Conservation (phyloP, 148 eudicot species). For the Rhododendron molle region DNA sequence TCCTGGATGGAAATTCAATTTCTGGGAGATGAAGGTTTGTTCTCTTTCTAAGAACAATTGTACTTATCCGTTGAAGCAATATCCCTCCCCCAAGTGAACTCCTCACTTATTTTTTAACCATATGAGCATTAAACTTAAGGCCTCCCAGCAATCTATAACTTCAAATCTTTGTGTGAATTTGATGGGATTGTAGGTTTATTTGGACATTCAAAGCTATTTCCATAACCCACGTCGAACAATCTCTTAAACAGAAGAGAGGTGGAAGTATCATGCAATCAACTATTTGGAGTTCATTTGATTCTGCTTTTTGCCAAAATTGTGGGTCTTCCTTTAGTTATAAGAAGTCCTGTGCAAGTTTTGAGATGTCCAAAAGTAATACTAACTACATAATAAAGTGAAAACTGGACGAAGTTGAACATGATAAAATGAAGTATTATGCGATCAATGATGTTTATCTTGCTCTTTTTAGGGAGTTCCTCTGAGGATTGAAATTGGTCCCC, state of each 20-base stretch:
- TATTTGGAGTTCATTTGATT: neutral
- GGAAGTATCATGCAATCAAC: neutral
- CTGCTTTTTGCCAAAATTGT: neutral
- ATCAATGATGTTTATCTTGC: neutral
- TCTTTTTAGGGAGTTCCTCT: conserved; percentile 79
- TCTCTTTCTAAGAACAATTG: neutral
- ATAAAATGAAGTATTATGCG: neutral
- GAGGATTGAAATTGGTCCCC: conserved; percentile 96
- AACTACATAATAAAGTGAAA: neutral
- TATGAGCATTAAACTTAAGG: neutral
- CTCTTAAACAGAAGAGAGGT: neutral
- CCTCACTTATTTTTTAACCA: neutral
- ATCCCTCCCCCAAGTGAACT: neutral
- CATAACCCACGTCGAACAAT: neutral
- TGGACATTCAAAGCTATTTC: neutral
- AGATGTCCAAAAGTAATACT: neutral
- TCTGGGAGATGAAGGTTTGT: conserved; percentile 98
- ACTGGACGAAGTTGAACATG: neutral
- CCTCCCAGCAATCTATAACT: neutral
- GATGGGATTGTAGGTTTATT: neutral
- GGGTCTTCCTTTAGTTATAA: neutral
- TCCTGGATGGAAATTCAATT: conserved; percentile 98
- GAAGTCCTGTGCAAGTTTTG: neutral
- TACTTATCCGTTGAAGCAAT: neutral
- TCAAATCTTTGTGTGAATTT: neutral